phyloP scores from a whole-genome alignment of 2,329 filamentous ascomycete species.

The Venturia nashicola region DNA sequence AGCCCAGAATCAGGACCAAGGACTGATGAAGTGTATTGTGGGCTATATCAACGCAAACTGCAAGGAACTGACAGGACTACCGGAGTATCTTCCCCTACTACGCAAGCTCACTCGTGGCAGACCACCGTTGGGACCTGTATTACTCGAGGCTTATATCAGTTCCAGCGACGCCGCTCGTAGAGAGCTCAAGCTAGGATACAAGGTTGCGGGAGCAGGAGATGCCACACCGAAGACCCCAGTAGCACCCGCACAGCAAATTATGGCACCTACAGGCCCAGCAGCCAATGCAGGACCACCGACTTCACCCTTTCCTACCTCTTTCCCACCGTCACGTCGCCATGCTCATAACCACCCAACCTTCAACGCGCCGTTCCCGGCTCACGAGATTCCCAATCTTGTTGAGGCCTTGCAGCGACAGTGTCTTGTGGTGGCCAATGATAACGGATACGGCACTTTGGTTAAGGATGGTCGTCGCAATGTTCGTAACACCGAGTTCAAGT shows the following conservation, averaged over 20 bases:
- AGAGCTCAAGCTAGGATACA: constrained; percentile 2
- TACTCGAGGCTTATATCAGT: constrained; percentile 10
- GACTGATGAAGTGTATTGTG: constrained; percentile 4
- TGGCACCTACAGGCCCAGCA: background rate
- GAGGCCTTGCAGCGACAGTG: constrained; percentile 4
- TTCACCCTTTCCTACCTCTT: background rate
- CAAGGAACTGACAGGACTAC: constrained; percentile 6
- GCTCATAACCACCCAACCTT: constrained; percentile 1
- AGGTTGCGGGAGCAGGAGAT: background rate
- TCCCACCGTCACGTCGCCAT: constrained; percentile 2
- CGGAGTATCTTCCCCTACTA: constrained; percentile 6
- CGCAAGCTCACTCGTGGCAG: constrained; percentile 6
- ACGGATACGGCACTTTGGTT: constrained; percentile 10
- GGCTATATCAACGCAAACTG: constrained; percentile 6
- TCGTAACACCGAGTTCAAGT: constrained; percentile 10
- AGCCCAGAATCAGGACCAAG: constrained; percentile 3
- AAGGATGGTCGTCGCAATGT: background rate
- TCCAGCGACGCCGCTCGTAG: constrained; percentile 6
- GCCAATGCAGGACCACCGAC: background rate
- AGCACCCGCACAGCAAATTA: background rate
- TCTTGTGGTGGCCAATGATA: constrained; percentile 8
- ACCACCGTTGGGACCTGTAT: constrained; percentile 6
- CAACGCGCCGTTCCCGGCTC: constrained; percentile 4
- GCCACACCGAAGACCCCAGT: background rate
- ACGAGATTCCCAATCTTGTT: constrained; percentile 2